Evolutionary conservation across 352 stramenopile species (phyloP), one percentile per base, ranked within the genome.

Genomic region (Globisporangium splendens): DNA sequence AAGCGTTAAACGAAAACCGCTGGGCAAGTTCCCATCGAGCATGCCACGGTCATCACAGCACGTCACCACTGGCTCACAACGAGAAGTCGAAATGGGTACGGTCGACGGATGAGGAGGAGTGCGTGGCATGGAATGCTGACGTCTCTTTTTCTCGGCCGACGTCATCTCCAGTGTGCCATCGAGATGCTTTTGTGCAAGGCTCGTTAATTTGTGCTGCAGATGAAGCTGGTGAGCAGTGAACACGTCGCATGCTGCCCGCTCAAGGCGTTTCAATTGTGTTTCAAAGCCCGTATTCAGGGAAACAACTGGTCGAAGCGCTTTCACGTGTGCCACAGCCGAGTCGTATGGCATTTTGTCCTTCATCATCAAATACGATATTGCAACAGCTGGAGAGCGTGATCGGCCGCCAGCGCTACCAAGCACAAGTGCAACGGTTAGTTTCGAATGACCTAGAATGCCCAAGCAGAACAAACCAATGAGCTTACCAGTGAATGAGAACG

Each of bases 281-380:
- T 97, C 86, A 56, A 97, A 97, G 17, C 89, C 86, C 33, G 63
- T 39, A 55, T 96, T 96, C 11, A 95, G 63, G 49, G 68, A 75
- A 13, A 90, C 70, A 11, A 96, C 76, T 8, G 86, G 77, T 1
- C 89, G 83, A 3, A 77, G 50, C 12, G 64, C 50, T 42, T 76
- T 80, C 53, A 97, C 68, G 14, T 87, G 75, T 0, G 61, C 59
- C 20, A 67, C 58, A 15, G 86, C 72, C 5, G 72, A 47, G 24
- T 85, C 70, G 54, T 79, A 94, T 1, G 65, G 66, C 24, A 89
- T 54, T 18, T 78, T 62, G 47, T 86, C 62, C 20, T 72, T 86
- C 28, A 74, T 79, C 79, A 96, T 96, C 33, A 96, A 61, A 54
- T 89, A 95, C 3, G 86, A 83, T 47, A 87, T 79, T 8, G 72